Base-by-base conservation (phyloP, 768 basidiomycete species). In the Lactarius sp. region DNA sequence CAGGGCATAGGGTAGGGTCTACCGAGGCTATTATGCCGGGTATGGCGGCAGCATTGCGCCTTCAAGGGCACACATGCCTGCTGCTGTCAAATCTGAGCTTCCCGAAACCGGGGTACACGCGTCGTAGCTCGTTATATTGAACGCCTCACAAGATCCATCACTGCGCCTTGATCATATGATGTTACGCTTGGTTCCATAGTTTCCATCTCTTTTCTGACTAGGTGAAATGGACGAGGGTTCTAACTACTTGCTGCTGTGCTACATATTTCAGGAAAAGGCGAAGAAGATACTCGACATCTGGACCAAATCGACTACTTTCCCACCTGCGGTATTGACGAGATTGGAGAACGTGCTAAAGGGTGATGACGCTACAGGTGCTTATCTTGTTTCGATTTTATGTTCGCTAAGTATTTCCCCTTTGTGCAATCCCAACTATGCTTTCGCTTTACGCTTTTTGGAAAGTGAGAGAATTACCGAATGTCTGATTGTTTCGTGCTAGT, bases 201-300 rank as follows among this genome's bases (percentile, higher is more conserved):
- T 70, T 62, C 52, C 59, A 56, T 71, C 71, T 69, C 64, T 72
- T 60, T 71, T 71, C 74, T 66, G 51, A 53, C 67, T 62, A 65
- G 69, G 69, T 64, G 71, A 70, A 70, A 68, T 75, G 77, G 79
- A 83, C 75, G 84, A 80, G 66, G 69, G 62, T 59, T 63, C 66
- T 66, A 57, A 69, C 61, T 66, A 52, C 65, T 55, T 42, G 65
- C 60, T 59, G 44, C 46, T 60, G 72, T 72, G 70, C 75, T 73
- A 74, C 71, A 71, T 71, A 71, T 70, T 73, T 76, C 80, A 98
- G 95, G 96, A 97, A 80, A 99, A 99, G 79, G 83, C 91, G 52
- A 88, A 89, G 81, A 98, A 98, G 77, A 86, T 99, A 71, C 85
- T 96, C 76, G 97, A 98, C 77, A 98, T 99, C 71, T 99, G 96